Evolutionary conservation across 306 rosid genomes (phyloP).

Genomic region (Gillenia trifoliata): DNA sequence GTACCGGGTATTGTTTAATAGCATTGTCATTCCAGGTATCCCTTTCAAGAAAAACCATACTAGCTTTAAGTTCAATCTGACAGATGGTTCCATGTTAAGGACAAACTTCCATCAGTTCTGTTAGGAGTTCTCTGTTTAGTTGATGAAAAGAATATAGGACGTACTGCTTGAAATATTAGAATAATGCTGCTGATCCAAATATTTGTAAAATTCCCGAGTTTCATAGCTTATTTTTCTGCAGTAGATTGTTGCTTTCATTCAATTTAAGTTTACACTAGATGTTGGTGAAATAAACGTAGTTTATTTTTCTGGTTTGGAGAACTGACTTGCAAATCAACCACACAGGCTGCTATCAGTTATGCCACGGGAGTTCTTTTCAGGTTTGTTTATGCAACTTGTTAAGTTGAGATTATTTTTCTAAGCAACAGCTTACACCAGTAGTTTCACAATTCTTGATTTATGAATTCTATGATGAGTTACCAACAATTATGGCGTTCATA

Average conservation of each 20-base stretch:
- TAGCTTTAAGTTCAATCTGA: background rate
- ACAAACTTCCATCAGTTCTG: background rate
- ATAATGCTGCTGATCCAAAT: background rate
- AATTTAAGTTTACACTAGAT: background rate
- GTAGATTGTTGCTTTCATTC: background rate
- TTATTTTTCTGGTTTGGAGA: background rate
- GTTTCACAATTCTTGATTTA: background rate
- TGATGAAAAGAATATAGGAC: background rate
- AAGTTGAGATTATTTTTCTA: constrained; percentile 5
- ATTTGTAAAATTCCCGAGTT: constrained; percentile 9
- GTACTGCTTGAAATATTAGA: background rate
- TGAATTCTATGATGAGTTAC: background rate
- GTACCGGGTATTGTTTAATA: constrained; percentile 73
- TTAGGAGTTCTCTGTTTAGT: constrained; percentile 1
- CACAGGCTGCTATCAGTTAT: constrained; percentile 84
- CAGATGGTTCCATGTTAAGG: background rate
- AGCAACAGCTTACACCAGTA: background rate
- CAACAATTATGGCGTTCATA: background rate
- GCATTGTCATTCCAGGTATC: constrained; percentile 79
- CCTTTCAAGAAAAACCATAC: background rate
- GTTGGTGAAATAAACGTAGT: background rate
- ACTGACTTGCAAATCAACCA: constrained; percentile 15
- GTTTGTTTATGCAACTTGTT: constrained; percentile 34
- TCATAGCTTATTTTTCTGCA: background rate
- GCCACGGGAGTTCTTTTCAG: constrained; percentile 74